Conservation (phyloP, 2,329 filamentous ascomycete species). For the Fusarium chaquense region DNA sequence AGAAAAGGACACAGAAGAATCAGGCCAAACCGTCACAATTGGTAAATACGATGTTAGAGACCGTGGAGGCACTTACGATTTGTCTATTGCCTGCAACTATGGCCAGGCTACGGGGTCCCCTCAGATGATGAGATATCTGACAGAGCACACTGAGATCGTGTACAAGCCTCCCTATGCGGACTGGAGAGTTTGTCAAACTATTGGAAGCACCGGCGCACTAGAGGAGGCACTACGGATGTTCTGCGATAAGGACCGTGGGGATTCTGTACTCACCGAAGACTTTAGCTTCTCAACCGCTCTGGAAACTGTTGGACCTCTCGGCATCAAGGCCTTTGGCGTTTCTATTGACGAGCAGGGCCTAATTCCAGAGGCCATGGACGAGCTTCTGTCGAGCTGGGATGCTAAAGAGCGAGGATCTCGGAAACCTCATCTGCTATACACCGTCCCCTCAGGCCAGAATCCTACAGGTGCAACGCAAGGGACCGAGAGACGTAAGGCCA, state of each 20-base stretch:
- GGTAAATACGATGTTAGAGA: conserved; percentile 87
- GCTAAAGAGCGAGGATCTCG: conserved; percentile 56
- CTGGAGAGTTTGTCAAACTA: conserved; percentile 86
- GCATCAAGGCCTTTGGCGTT: conserved; percentile 64
- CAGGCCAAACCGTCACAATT: conserved; percentile 71
- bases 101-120: conserved; percentile 87
- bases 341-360: conserved; percentile 67
- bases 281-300: conserved; percentile 86
- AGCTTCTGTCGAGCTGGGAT: conserved; percentile 64
- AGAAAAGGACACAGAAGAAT: conserved; percentile 72
- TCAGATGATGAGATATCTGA: conserved; percentile 89
- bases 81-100: conserved; percentile 93
- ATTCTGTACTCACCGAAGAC: conserved; percentile 86
- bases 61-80: conserved; percentile 70
- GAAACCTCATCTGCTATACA: conserved; percentile 69
- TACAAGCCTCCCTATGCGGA: conserved; percentile 89
- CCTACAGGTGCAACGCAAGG: conserved; percentile 89
- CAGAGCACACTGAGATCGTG: conserved; percentile 94
- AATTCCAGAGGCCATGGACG: conserved; percentile 64
- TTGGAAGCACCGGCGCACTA: conserved; percentile 87
- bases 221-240: conserved; percentile 89
- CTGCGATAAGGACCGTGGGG: conserved; percentile 73
- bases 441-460: conserved; percentile 84
- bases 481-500: conserved; percentile 71
- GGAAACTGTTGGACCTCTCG: conserved; percentile 68